Conservation (phyloP, 192 early-diverging fungal species). For the Geranomyces variabilis region DNA sequence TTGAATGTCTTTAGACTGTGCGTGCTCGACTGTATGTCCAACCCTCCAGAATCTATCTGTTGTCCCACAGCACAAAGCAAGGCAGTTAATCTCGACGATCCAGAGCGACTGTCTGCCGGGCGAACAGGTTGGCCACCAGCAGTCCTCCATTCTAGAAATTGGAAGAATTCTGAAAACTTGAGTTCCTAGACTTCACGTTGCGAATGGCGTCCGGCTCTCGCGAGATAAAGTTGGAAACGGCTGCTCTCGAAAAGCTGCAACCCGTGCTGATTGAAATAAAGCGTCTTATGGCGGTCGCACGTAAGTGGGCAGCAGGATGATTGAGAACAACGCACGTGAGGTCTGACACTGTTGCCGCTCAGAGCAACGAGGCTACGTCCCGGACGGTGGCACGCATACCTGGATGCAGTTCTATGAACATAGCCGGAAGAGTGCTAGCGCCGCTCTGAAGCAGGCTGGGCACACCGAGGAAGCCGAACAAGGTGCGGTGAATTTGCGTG, state of each 20-base stretch:
- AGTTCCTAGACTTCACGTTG: conserved; percentile 24
- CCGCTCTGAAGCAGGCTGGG: conserved; percentile 19
- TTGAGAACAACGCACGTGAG: background rate
- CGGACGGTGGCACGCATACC: conserved; percentile 30
- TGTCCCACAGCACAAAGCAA: conserved; percentile 36
- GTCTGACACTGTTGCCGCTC: background rate
- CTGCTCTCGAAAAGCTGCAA: conserved; percentile 28
- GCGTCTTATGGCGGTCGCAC: conserved; percentile 32
- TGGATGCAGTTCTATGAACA: conserved; percentile 37
- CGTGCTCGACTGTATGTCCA: too few species aligned
- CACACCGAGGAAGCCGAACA: conserved; percentile 19
- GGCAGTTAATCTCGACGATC: conserved; percentile 24
- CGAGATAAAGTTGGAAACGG: conserved; percentile 27
- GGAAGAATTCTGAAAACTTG: background rate
- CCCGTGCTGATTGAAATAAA: conserved; percentile 35
- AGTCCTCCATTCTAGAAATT: background rate
- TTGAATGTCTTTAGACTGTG: too few species aligned
- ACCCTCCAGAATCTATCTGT: too few species aligned
- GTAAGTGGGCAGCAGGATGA: conserved; percentile 9
- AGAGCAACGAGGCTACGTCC: conserved; percentile 29
- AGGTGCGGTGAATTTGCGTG: conserved; percentile 1
- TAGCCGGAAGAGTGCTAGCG: conserved; percentile 11
- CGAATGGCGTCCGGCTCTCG: conserved; percentile 15
- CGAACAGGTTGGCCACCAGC: conserved; percentile 12
- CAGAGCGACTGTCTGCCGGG: background rate